A percentile compares a stretch with the other conserved stretches of the same genome.
phyloP scores from a whole-genome alignment of 2,329 filamentous ascomycete species.

The Apiospora kogelbergensis region DNA sequence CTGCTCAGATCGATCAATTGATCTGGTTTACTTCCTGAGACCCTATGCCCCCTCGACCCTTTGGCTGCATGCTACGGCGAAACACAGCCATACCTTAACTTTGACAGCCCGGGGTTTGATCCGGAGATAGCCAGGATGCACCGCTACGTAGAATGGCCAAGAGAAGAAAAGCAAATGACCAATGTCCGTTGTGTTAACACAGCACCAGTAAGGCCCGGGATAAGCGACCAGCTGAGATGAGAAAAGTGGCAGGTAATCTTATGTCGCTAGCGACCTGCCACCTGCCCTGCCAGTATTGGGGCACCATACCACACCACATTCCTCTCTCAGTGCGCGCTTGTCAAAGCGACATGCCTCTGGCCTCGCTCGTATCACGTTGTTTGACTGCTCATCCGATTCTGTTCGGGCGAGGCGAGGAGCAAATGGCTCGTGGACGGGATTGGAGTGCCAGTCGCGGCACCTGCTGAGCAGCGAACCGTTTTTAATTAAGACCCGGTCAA shows the following conservation, averaged over 20 bases:
- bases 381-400: not conserved
- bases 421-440: not conserved
- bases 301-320: not conserved
- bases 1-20: not conserved
- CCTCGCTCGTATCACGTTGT: not conserved
- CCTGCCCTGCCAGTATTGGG: not conserved
- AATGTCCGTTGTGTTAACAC: not conserved
- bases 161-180: not conserved
- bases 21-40: not conserved
- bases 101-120: not conserved
- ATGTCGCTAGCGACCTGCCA: not conserved
- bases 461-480: not conserved
- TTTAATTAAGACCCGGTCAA: constrained; percentile 8
- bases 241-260: not conserved
- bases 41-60: not conserved
- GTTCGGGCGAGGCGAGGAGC: not conserved
- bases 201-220: not conserved
- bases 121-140: not conserved
- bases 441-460: not conserved
- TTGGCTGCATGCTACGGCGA: not conserved
- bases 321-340: not conserved
- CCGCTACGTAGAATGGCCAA: not conserved
- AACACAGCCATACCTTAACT: not conserved
- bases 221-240: not conserved
- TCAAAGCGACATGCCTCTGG: not conserved